Evolutionary conservation across 805 yeast species (phyloP), one percentile per base, ranked within the genome.

Genomic region (Candida montana): DNA sequence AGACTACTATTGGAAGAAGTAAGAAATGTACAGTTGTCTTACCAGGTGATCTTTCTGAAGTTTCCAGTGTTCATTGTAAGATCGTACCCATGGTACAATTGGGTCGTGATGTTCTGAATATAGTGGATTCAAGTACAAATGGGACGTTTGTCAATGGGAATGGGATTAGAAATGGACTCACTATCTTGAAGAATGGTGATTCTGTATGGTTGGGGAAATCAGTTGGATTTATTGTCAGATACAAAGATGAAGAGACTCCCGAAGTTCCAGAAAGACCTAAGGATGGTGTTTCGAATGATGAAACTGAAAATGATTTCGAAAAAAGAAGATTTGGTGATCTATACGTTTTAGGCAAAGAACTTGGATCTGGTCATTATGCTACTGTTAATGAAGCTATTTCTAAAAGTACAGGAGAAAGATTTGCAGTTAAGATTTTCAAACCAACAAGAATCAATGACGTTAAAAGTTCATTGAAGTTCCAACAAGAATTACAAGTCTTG

Each of bases 281-380:
- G 12, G 45, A 37, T 27, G 37, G 50, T 41, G 38, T 51, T 41
- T 39, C 51, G 18, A 50, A 44, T 47, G 50, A 44, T 31, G 45
- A 26, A 8, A 13, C 29, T 13, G n/a, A 26, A 8, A 7, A 26
- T 8, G 9, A 8, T 11, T 5, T 41, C n/a, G 48, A 33, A 28
- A 21, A n/a, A 15, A 58, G n/a, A 49, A 46, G 21, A 68, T 77
- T 83, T 40, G 76, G 72, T 46, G 84, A 81, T 52, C 72, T 73
- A 42, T 69, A 65, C 40, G 37, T 59, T 1, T 35, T 67, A 16
- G 86, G 85, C 1, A 69, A 67, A 41, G 76, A 79, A 48, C 61
- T 84, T 18, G 93, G 93, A 0, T 64, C 82, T 4, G 93, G 93
- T 1, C 91, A 84, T 60, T 84, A 84, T 53, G 91, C 93, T 0